Evolutionary conservation across 1,139 yeast genomes (phyloP).

Genomic region (Arxiozyma heterogenica): DNA sequence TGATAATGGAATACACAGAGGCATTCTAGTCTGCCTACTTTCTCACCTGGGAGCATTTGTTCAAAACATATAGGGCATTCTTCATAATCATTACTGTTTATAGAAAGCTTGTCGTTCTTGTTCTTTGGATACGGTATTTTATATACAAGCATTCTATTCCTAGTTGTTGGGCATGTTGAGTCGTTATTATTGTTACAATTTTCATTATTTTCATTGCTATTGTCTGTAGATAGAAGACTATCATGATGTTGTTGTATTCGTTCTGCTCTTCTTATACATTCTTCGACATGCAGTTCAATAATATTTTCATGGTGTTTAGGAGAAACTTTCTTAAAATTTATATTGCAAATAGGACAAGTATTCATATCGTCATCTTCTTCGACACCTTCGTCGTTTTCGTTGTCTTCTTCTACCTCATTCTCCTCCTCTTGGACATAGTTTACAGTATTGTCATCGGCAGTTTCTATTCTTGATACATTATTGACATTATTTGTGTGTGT

Average conservation of each 20-base stretch:
- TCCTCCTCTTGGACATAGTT: conserved; percentile 2
- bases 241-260: conserved; percentile 48
- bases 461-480: background rate
- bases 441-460: background rate
- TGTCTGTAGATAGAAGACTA: background rate
- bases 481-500: background rate
- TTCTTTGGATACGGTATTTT: conserved; percentile 46
- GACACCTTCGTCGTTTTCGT: conserved; percentile 55
- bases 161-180: conserved; percentile 12
- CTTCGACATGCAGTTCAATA: conserved; percentile 59
- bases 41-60: conserved; percentile 74
- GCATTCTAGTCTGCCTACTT: conserved; percentile 88
- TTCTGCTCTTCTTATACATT: conserved; percentile 60
- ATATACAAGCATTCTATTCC: conserved; percentile 81
- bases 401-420: conserved; percentile 20
- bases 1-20: conserved; percentile 85
- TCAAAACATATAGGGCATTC: conserved; percentile 95
- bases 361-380: conserved; percentile 49
- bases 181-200: background rate
- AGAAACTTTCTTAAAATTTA: conserved; percentile 26
- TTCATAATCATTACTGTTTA: conserved; percentile 32
- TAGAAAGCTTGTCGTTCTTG: conserved; percentile 7
- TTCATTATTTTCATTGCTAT: background rate
- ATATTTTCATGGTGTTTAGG: conserved; percentile 33
- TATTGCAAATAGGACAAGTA: conserved; percentile 51